These are phyloP conservation scores for Ophiocordyceps camponoti-leonardi DNA, from an alignment of 2,329 filamentous ascomycete species.

Conservation along the genomic window DNA sequence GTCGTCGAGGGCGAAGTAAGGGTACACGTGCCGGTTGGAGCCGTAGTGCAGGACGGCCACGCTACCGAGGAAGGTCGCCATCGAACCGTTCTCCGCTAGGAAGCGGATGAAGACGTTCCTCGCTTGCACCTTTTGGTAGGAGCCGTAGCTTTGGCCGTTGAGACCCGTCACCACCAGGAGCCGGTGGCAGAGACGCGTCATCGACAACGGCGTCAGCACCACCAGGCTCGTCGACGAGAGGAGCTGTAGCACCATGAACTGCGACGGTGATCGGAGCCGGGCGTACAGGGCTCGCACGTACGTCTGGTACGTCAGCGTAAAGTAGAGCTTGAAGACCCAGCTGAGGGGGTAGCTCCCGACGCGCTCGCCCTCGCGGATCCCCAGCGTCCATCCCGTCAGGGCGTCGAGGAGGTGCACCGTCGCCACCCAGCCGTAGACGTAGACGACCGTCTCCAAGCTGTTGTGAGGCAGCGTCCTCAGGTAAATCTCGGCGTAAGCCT, in stretches of 20 bases:
- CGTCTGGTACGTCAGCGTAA: slow-evolving; percentile 53
- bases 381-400: slow-evolving; percentile 49
- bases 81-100: slow-evolving; percentile 48
- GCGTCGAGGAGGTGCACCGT: slow-evolving; percentile 49
- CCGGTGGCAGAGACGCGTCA: slow-evolving; percentile 41
- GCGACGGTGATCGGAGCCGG: slow-evolving; percentile 44
- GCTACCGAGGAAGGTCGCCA: slow-evolving; percentile 50
- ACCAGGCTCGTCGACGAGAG: slow-evolving; percentile 47
- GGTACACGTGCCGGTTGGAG: slow-evolving; percentile 49
- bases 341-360: slow-evolving; percentile 54
- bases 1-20: slow-evolving; percentile 49
- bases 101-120: slow-evolving; percentile 52
- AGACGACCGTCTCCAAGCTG: slow-evolving; percentile 48
- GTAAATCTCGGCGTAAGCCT: slow-evolving; percentile 53
- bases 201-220: slow-evolving; percentile 44
- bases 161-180: slow-evolving; percentile 34
- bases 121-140: slow-evolving; percentile 49
- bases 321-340: slow-evolving; percentile 57
- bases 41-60: slow-evolving; percentile 50
- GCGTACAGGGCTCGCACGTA: slow-evolving; percentile 54
- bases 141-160: slow-evolving; percentile 40
- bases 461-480: slow-evolving; percentile 48
- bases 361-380: slow-evolving; percentile 46
- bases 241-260: slow-evolving; percentile 48
- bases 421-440: slow-evolving; percentile 53